Evolutionary conservation across 2,329 filamentous ascomycete genomes (phyloP).

Genomic region (Sporothrix humicola): DNA sequence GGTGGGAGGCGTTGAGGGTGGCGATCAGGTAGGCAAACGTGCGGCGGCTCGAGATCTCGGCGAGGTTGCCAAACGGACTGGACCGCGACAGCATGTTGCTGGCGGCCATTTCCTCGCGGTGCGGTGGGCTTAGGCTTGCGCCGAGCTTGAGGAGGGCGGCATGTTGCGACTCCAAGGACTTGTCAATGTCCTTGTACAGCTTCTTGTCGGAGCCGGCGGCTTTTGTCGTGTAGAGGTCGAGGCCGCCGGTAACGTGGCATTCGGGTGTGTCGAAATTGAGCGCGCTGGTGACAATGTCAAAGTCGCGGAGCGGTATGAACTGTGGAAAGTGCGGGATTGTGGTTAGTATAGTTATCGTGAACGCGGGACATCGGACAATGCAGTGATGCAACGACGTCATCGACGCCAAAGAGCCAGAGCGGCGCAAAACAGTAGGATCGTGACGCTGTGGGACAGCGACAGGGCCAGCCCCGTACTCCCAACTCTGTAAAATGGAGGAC

Average conservation of each 20-base stretch:
- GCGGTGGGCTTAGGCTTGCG: conserved; percentile 83
- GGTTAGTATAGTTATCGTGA: conserved; percentile 7
- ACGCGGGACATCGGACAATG: background rate
- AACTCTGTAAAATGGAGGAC: conserved; percentile 1
- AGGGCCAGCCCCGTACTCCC: background rate
- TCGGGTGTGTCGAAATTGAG: conserved; percentile 96
- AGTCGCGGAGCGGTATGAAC: conserved; percentile 90
- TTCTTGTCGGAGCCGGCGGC: conserved; percentile 96
- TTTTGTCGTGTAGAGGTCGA: conserved; percentile 97
- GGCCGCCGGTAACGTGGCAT: conserved; percentile 88
- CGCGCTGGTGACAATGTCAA: conserved; percentile 88
- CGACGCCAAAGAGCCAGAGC: background rate
- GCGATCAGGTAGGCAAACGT: conserved; percentile 97
- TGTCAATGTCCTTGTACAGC: conserved; percentile 92
- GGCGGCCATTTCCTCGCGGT: conserved; percentile 71
- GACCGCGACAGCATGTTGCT: conserved; percentile 79
- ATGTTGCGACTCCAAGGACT: conserved; percentile 88
- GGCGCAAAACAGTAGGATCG: background rate
- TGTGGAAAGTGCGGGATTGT: conserved; percentile 47
- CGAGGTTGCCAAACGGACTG: conserved; percentile 89
- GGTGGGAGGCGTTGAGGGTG: conserved; percentile 92
- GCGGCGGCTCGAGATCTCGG: conserved; percentile 83
- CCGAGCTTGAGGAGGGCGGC: conserved; percentile 85
- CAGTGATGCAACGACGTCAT: conserved; percentile 22
- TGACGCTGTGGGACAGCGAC: background rate